These are phyloP conservation scores for Piloderma croceum DNA, from an alignment of 768 basidiomycete species.

Conservation along the genomic window DNA sequence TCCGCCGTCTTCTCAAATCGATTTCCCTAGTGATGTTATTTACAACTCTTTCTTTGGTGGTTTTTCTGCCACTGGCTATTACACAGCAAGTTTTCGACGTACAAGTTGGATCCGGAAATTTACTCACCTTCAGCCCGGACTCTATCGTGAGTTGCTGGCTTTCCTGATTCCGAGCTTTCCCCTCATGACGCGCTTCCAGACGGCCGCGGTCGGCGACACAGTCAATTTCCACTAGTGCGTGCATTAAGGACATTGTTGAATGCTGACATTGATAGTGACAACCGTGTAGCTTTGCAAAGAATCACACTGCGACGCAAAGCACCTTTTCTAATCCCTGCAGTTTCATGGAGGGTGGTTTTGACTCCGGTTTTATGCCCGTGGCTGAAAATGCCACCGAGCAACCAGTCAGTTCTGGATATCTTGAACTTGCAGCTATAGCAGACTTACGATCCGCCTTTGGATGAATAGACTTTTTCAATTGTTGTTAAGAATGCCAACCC, in stretches of 20 bases:
- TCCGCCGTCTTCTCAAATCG: constrained; percentile 16
- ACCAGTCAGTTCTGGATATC: too few species aligned
- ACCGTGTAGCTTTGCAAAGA: constrained; percentile 10
- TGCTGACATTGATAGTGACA: too few species aligned
- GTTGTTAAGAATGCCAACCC: constrained; percentile 46
- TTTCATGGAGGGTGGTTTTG: constrained; percentile 43
- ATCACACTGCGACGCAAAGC: constrained; percentile 38
- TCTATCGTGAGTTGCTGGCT: constrained; percentile 39
- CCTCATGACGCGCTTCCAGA: constrained; percentile 28
- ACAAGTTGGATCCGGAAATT: constrained; percentile 43
- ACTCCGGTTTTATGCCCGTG: constrained; percentile 60
- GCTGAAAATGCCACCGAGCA: too few species aligned
- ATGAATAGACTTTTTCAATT: too few species aligned
- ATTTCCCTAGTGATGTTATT: constrained; percentile 30
- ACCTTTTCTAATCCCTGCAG: constrained; percentile 45
- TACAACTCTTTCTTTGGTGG: constrained; percentile 26
- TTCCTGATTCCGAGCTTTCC: constrained; percentile 1
- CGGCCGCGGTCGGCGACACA: constrained; percentile 48
- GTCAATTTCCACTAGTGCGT: constrained; percentile 62
- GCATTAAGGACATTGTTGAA: too few species aligned
- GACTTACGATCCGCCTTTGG: too few species aligned
- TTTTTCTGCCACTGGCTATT: neutral
- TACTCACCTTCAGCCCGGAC: constrained; percentile 42
- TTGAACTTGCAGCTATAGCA: too few species aligned
- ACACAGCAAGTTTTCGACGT: constrained; percentile 40